phyloP scores from a whole-genome alignment of 2,329 filamentous ascomycete species.

The Talaromyces marneffei region DNA sequence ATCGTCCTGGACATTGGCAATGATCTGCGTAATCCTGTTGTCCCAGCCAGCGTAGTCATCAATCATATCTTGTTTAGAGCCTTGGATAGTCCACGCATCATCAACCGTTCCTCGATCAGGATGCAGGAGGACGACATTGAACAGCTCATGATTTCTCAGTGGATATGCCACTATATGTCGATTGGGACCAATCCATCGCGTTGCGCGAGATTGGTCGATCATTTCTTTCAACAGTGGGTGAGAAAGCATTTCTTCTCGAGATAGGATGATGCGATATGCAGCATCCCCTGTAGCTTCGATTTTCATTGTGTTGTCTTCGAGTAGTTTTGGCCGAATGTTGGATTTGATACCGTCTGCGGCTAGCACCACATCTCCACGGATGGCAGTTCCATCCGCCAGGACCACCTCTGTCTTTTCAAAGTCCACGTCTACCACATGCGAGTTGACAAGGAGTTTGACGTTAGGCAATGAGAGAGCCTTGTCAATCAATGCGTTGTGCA shows the following conservation, averaged over 20 bases:
- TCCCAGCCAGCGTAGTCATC: slow-evolving; percentile 59
- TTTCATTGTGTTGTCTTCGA: slow-evolving; percentile 24
- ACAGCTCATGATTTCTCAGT: slow-evolving; percentile 60
- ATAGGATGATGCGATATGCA: slow-evolving; percentile 73
- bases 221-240: slow-evolving; percentile 64
- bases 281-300: slow-evolving; percentile 59
- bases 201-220: slow-evolving; percentile 61
- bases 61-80: slow-evolving; percentile 56
- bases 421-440: slow-evolving; percentile 22
- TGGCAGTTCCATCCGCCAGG: slow-evolving; percentile 22
- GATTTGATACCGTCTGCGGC: slow-evolving; percentile 54
- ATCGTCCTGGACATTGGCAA: slow-evolving; percentile 55
- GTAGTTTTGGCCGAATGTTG: slow-evolving; percentile 36
- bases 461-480: slow-evolving; percentile 25
- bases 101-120: slow-evolving; percentile 57
- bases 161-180: slow-evolving; percentile 75
- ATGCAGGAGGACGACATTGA: slow-evolving; percentile 59
- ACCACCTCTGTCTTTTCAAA: slow-evolving; percentile 27
- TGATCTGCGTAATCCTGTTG: slow-evolving; percentile 53
- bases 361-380: slow-evolving; percentile 45
- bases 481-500: slow-evolving; percentile 30
- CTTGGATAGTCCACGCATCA: slow-evolving; percentile 59
- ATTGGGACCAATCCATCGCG: slow-evolving; percentile 69
- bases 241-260: slow-evolving; percentile 58
- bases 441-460: slow-evolving; percentile 27